Base-by-base conservation (phyloP, 257 asterid species). In the Ilex aquifolium region DNA sequence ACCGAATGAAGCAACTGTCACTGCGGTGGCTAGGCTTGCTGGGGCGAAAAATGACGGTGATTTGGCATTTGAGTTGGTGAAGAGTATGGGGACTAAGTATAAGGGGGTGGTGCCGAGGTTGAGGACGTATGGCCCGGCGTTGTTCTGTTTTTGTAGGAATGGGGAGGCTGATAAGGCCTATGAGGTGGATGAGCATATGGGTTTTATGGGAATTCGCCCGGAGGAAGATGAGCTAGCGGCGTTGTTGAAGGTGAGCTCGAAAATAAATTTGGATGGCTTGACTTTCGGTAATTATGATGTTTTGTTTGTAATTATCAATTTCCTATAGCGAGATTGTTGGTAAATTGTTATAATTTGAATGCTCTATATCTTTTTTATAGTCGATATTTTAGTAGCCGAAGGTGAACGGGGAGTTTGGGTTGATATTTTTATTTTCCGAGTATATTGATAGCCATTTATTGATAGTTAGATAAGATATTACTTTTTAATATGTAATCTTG, bases 201-300 rank as follows among this genome's bases (percentile, higher is more conserved):
- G 31, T 27, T 73, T 83, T 48, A 57, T 75, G 49, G 96, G 95
- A 10, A 75, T 92, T 81, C 90, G 80, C 6, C 70, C 85, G 31
- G 97, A 89, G 77, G 97, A 92, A 49, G 55, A 85, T 21, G 98
- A 88, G 75, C 87, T 92, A 9, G 88, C 85, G 7, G 87, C 90
- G 12, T 76, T 92, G 88, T 69, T 88, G 44, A 88, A 80, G 85
- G 98, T 91, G 56, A 66, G 68, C n/a, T 6, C 3, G 7, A 36
- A 4, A 36, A 36, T 36, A 36, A 36, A 5, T 36, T 36, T 36
- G 8, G 42, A 21, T 21, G 42, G 2, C 7, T 36, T 36, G 42
- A 21, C 27, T 21, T 50, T 16, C 57, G 63, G 15, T 31, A 32
- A 31, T 40, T 74, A 55, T 58, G 14, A 52, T 31, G 16, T 29